These are phyloP conservation scores for Musa troglodytarum DNA, from an alignment of 176 grass and related monocot species.

Conservation along the genomic window DNA sequence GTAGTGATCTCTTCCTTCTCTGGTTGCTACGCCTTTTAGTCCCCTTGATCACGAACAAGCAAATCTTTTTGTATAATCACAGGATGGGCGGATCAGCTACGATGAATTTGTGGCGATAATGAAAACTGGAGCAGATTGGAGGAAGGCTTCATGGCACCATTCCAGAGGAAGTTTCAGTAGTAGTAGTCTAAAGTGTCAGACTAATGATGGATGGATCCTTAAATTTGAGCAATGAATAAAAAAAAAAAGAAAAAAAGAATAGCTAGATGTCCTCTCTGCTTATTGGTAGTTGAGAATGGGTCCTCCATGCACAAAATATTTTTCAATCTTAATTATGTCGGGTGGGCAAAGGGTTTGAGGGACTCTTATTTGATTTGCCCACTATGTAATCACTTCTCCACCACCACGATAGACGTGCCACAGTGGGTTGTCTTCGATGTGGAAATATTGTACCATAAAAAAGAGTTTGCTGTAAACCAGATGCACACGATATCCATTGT, in stretches of 20 bases:
- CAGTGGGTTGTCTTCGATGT: constrained; percentile 27
- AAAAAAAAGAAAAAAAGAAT: not conserved
- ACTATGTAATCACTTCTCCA: not conserved
- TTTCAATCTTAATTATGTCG: not conserved
- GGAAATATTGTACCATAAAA: constrained; percentile 31
- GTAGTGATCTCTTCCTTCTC: constrained; percentile 14
- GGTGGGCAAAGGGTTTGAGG: not conserved
- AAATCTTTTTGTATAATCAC: constrained; percentile 11
- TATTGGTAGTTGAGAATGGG: not conserved
- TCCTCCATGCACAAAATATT: not conserved
- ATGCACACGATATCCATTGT: constrained; percentile 32
- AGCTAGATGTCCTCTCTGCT: not conserved
- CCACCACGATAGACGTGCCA: not conserved
- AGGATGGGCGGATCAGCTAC: constrained; percentile 95
- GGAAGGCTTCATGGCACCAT: constrained; percentile 84
- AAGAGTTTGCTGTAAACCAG: constrained; percentile 24
- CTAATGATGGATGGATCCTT: constrained; percentile 86
- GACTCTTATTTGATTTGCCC: not conserved
- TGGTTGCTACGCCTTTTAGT: not conserved
- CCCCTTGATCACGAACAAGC: not conserved
- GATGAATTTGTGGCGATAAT: constrained; percentile 96
- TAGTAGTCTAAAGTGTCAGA: constrained; percentile 66
- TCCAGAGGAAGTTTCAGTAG: constrained; percentile 95
- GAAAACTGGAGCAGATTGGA: constrained; percentile 95
- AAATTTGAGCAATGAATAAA: constrained; percentile 33